These are phyloP conservation scores for Sporothrix luriei DNA, from an alignment of 2,329 filamentous ascomycete species.

Conservation along the genomic window DNA sequence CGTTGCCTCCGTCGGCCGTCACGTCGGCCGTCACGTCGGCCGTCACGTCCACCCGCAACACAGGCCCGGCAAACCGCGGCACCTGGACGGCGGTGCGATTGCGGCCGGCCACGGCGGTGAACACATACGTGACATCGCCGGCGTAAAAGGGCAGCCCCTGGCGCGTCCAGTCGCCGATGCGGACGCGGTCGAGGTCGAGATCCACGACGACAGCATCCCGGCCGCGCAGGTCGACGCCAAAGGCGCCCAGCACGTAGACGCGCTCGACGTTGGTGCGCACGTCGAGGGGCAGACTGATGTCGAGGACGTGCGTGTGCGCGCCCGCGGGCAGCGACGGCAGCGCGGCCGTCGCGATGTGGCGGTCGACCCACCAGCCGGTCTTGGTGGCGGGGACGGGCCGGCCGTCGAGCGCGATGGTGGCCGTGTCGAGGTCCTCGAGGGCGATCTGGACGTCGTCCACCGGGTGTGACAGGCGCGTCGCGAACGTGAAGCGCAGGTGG, in stretches of 20 bases:
- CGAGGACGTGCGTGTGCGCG: neutral
- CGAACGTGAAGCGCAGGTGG: neutral
- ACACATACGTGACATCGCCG: neutral
- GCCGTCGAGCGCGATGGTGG: neutral
- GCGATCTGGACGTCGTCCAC: constrained; percentile 10
- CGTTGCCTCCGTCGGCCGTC: too few species aligned
- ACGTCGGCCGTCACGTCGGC: too few species aligned
- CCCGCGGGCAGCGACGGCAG: neutral
- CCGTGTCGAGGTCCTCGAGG: neutral
- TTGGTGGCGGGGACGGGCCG: neutral
- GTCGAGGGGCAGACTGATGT: neutral
- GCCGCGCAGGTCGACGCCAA: constrained; percentile 16
- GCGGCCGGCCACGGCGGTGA: neutral
- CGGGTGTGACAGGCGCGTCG: neutral
- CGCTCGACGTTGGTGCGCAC: constrained; percentile 15
- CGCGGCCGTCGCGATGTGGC: constrained; percentile 3
- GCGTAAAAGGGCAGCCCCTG: constrained; percentile 15
- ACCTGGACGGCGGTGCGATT: constrained; percentile 7
- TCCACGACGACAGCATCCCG: neutral
- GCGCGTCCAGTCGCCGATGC: constrained; percentile 16
- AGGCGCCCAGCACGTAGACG: constrained; percentile 8
- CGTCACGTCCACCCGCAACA: neutral
- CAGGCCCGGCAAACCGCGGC: neutral
- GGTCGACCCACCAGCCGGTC: constrained; percentile 21
- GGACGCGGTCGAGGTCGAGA: neutral